phyloP scores from a whole-genome alignment of 1,284 basidiomycete genomes.

The Dichomitus squalens region DNA sequence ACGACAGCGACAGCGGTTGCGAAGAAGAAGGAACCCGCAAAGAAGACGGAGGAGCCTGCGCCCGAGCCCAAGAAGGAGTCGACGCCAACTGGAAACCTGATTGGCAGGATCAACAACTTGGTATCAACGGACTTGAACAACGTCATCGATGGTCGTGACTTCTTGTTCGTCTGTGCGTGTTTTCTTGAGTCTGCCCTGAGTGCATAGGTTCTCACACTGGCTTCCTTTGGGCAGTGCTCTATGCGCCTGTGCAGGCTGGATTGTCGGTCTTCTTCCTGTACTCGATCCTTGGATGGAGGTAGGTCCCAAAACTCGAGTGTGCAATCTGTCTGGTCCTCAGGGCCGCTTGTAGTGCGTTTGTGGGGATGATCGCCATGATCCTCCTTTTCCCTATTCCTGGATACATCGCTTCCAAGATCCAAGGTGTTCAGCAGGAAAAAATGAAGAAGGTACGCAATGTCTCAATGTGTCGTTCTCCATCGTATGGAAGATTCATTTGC shows the following conservation, averaged over 20 bases:
- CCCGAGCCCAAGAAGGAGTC: not conserved
- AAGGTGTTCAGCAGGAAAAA: conserved; percentile 24
- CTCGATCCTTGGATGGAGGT: conserved; percentile 51
- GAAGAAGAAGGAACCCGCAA: conserved; percentile 26
- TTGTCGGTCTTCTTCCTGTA: conserved; percentile 48
- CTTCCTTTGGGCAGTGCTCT: conserved; percentile 22
- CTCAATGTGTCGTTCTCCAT: not conserved
- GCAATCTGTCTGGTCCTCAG: not conserved
- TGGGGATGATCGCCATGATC: conserved; percentile 54
- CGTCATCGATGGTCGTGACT: conserved; percentile 37
- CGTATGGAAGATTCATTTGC: not conserved
- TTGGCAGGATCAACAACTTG: conserved; percentile 52
- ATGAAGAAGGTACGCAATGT: conserved; percentile 31
- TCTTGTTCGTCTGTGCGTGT: conserved; percentile 31
- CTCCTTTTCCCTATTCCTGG: conserved; percentile 54
- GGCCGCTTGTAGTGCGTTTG: conserved; percentile 35
- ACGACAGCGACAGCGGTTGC: conserved; percentile 20
- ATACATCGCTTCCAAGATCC: conserved; percentile 33
- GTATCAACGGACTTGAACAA: conserved; percentile 38
- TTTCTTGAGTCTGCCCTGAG: not conserved
- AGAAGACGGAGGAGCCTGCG: conserved; percentile 25
- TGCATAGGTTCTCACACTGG: conserved; percentile 8
- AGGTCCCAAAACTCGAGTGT: not conserved
- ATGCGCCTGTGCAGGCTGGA: conserved; percentile 38
- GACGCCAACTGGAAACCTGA: conserved; percentile 38